Percentiles rank a stretch among this genome's conserved stretches.
Conservation (phyloP, 257 asterid species). For the Perilla frutescens region DNA sequence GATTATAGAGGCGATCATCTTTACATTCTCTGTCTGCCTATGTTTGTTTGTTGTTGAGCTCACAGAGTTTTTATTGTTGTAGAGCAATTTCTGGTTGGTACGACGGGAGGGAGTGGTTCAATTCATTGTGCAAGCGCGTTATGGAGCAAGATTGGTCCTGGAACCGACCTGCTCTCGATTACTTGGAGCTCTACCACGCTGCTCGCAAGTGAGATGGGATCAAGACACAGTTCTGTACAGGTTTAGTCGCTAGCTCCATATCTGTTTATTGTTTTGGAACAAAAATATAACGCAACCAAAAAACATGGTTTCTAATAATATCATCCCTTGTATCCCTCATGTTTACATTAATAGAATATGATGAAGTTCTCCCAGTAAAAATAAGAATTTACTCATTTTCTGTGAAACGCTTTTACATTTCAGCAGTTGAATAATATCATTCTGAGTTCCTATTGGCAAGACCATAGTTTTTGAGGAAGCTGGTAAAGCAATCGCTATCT, state of each 20-base stretch:
- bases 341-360: constrained; percentile 20
- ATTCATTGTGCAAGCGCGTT: constrained; percentile 75
- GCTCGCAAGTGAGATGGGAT: constrained; percentile 63
- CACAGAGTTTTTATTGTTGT: constrained; percentile 23
- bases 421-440: not conserved
- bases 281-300: constrained; percentile 14
- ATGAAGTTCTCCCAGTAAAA: not conserved
- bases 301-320: constrained; percentile 23
- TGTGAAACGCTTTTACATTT: not conserved
- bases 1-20: too few relatives aligned
- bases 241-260: constrained; percentile 39
- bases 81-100: constrained; percentile 92
- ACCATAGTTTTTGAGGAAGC: not conserved
- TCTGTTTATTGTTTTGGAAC: constrained; percentile 20
- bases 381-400: not conserved
- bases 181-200: constrained; percentile 95
- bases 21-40: not conserved
- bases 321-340: constrained; percentile 12
- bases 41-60: not conserved
- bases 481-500: not conserved
- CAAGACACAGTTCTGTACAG: constrained; percentile 47
- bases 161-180: constrained; percentile 99
- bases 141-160: constrained; percentile 99
- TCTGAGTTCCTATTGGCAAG: not conserved
- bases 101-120: constrained; percentile 85